A percentile compares a stretch with the other conserved stretches of the same genome.
These are phyloP conservation scores for Neoarthrinium moseri DNA, from an alignment of 2,329 filamentous ascomycete species.

Conservation along the genomic window DNA sequence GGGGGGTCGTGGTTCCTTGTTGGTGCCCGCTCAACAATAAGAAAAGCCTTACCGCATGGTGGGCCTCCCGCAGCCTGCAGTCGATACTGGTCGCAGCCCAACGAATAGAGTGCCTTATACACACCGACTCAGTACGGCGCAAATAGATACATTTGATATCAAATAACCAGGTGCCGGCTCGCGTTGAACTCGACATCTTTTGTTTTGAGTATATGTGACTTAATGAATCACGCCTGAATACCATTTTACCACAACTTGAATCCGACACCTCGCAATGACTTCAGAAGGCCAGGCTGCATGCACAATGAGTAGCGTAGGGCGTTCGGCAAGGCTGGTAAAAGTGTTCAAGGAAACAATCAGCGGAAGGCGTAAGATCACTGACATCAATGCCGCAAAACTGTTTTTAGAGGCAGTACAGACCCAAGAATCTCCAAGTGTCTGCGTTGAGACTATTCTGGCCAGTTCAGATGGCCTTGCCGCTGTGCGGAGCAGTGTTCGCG, in stretches of 20 bases:
- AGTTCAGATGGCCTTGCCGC: constrained; percentile 22
- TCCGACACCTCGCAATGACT: not conserved
- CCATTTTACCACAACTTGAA: not conserved
- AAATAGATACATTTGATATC: not conserved
- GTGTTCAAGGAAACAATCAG: constrained; percentile 20
- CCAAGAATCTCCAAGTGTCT: constrained; percentile 18
- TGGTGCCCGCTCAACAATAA: not conserved
- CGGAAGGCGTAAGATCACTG: constrained; percentile 20
- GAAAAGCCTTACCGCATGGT: not conserved
- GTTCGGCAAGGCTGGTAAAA: not conserved
- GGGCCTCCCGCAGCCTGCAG: constrained; percentile 5
- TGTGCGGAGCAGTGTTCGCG: constrained; percentile 20
- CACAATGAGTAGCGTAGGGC: not conserved
- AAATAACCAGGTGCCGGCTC: not conserved
- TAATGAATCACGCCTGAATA: not conserved
- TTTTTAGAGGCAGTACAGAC: constrained; percentile 27
- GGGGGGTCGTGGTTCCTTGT: not conserved
- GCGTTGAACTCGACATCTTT: not conserved
- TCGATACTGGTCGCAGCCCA: not conserved
- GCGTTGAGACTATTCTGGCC: constrained; percentile 26
- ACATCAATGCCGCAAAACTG: constrained; percentile 21
- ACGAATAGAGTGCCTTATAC: not conserved
- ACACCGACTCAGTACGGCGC: not conserved
- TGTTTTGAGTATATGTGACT: not conserved
- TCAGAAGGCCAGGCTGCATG: not conserved